Conservation (phyloP, 805 yeast genomes). For the Candida alai region DNA sequence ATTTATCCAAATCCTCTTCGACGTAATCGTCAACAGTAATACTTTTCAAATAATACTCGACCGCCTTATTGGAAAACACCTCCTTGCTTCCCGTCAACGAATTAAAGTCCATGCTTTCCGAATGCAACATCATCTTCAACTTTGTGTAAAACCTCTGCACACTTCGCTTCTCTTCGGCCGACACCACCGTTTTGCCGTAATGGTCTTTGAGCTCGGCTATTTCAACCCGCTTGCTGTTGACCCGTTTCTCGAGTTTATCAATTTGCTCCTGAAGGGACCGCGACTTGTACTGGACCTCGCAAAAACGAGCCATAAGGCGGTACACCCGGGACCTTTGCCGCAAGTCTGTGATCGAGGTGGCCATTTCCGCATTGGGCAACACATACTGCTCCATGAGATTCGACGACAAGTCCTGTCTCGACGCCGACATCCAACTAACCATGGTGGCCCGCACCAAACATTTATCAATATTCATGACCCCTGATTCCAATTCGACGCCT, state of each 20-base stretch:
- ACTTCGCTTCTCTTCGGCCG: slow-evolving; percentile 46
- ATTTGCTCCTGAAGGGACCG: slow-evolving; percentile 43
- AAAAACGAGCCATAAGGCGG: slow-evolving; percentile 66
- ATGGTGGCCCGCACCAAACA: slow-evolving; percentile 38
- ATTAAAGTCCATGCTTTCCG: slow-evolving; percentile 48
- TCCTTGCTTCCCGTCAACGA: slow-evolving; percentile 33
- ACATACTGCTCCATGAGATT: slow-evolving; percentile 57
- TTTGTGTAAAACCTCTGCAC: slow-evolving; percentile 52
- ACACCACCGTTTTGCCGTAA: slow-evolving; percentile 35
- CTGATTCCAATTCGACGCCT: slow-evolving; percentile 13
- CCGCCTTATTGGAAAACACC: slow-evolving; percentile 48
- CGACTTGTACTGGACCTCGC: slow-evolving; percentile 59
- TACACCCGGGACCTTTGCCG: slow-evolving; percentile 43
- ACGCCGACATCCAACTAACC: slow-evolving; percentile 68
- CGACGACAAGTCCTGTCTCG: slow-evolving; percentile 64
- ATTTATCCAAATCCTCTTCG: slow-evolving; percentile 62
- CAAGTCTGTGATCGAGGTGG: slow-evolving; percentile 9
- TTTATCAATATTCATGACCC: slow-evolving; percentile 16
- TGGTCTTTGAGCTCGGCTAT: slow-evolving; percentile 46
- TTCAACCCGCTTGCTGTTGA: slow-evolving; percentile 43
- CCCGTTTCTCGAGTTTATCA: slow-evolving; percentile 33
- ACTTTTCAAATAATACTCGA: slow-evolving; percentile 56
- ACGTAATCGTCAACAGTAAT: slow-evolving; percentile 39
- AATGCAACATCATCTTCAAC: slow-evolving; percentile 41
- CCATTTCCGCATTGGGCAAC: slow-evolving; percentile 34